A percentile compares a stretch with the other conserved stretches of the same genome.
These are phyloP conservation scores for Naganishia vaughanmartiniae DNA, from an alignment of 768 basidiomycete species.

Conservation along the genomic window DNA sequence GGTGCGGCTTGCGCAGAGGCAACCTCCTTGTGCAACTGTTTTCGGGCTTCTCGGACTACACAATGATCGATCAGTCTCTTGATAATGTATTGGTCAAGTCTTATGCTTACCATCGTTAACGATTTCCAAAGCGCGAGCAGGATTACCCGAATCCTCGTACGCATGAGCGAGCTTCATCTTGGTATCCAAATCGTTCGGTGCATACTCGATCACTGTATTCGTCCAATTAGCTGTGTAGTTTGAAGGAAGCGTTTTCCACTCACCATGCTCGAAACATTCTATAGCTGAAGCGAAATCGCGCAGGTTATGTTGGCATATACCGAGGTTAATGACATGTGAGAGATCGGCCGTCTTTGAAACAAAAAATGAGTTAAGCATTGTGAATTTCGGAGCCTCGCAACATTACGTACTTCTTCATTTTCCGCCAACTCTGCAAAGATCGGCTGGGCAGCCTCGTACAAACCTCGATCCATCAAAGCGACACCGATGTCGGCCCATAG, in stretches of 20 bases:
- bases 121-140: slow-evolving; percentile 75
- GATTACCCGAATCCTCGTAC: slow-evolving; percentile 78
- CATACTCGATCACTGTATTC: slow-evolving; percentile 65
- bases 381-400: slow-evolving; percentile 57
- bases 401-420: slow-evolving; percentile 38
- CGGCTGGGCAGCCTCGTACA: slow-evolving; percentile 68
- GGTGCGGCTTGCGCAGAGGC: neutral
- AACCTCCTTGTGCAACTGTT: neutral
- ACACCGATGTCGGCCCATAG: slow-evolving; percentile 82
- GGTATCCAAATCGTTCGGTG: slow-evolving; percentile 73
- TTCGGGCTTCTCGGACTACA: slow-evolving; percentile 26
- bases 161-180: slow-evolving; percentile 88
- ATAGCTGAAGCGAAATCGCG: slow-evolving; percentile 73
- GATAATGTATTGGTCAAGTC: neutral
- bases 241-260: slow-evolving; percentile 33
- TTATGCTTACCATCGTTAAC: slow-evolving; percentile 69
- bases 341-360: slow-evolving; percentile 32
- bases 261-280: slow-evolving; percentile 79
- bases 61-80: neutral
- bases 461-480: slow-evolving; percentile 70
- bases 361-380: neutral
- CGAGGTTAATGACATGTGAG: slow-evolving; percentile 59
- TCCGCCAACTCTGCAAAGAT: slow-evolving; percentile 14
- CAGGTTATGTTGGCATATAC: slow-evolving; percentile 73
- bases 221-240: slow-evolving; percentile 3